Base-by-base conservation (phyloP, 805 yeast species). In the Metschnikowia borealis region DNA sequence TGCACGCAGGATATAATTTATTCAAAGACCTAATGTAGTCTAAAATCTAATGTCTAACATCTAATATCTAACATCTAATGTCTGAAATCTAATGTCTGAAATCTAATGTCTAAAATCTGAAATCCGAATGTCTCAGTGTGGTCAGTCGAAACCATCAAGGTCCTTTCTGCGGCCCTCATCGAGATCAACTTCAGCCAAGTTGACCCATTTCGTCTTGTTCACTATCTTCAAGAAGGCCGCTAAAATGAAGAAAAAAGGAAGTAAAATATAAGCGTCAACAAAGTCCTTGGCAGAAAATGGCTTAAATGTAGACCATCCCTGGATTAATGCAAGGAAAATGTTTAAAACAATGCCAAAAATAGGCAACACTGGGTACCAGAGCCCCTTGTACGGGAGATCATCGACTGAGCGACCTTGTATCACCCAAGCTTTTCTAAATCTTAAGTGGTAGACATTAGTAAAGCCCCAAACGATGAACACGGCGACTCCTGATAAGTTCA, bases 391-490 rank as follows among this genome's bases (percentile, higher is more conserved):
- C 1, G 74, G 73, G 31, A 72, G 59, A 7, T 67, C 71, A 32
- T 59, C 66, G 2, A 64, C 50, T 6, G 66, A 57, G 33, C 74
- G 61, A 26, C 75, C 75, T 52, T 72, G 77, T 2, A 64, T 42
- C 44, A 55, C 62, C 75, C 69, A 66, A 0, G 76, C 75, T 43
- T 57, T 49, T 55, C 89, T 74, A 62, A 84, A 82, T 40, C 87
- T 67, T 15, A 83, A 51, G 54, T 84, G 87, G 35, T 78, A 74
- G 45, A 75, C 69, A 18, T 82, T 75, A 23, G 83, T 79, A 11
- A 75, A 67, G 6, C 83, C 84, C 89, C 89, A 84, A 2, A 83
- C 87, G 44, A 84, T 72, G 51, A 84, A 84, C 3, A 83, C 81
- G 1, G 85, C 81, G 20, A 84, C 85, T 52, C 89, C 88, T 3